These are phyloP conservation scores for Stachybotrys chartarum DNA, from an alignment of 2,329 filamentous ascomycete species.

Conservation along the genomic window DNA sequence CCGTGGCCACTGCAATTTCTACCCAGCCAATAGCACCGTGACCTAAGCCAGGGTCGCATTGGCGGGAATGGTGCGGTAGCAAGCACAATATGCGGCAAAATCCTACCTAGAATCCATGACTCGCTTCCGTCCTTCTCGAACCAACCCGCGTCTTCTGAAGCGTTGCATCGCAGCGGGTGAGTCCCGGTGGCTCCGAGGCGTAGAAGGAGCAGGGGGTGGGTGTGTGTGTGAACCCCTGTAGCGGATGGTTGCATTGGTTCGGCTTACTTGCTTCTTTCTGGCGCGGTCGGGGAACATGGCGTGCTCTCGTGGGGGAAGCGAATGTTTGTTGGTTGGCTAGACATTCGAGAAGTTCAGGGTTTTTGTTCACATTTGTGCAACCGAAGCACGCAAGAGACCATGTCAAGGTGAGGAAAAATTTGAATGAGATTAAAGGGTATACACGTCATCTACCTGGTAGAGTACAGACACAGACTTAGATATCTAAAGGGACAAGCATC, in stretches of 20 bases:
- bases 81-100: no score
- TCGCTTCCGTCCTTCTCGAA: neutral
- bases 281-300: neutral
- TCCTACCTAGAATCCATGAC: no score
- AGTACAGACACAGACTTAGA: neutral
- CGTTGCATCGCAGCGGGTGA: neutral
- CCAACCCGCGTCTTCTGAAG: neutral
- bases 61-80: no score
- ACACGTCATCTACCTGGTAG: neutral
- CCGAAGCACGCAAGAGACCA: no score
- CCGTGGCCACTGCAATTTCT: no score
- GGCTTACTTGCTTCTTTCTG: neutral
- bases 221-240: neutral
- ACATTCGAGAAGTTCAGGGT: neutral
- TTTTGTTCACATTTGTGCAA: neutral
- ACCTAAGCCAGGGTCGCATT: no score
- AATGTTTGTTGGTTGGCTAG: neutral
- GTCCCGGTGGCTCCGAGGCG: neutral
- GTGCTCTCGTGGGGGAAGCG: neutral
- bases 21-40: no score
- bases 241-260: neutral
- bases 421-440: conserved; percentile 1
- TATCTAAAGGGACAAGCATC: neutral
- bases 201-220: neutral
- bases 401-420: neutral